Conservation (phyloP, 2,329 filamentous ascomycete species). For the Monosporascus sp. region DNA sequence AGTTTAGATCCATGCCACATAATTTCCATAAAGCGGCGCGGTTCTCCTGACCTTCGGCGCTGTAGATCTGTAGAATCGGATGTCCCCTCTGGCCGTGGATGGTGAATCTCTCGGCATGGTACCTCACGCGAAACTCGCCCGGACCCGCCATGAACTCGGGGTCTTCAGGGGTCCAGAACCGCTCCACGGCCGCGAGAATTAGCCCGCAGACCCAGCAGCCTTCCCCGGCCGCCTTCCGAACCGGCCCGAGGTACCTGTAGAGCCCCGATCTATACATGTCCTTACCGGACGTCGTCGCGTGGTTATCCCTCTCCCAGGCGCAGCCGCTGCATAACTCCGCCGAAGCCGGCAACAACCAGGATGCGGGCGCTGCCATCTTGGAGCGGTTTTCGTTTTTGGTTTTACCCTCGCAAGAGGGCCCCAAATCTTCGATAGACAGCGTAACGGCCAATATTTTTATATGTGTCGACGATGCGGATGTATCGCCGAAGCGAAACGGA, state of each 20-base stretch:
- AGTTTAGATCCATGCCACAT: not conserved
- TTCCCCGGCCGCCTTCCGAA: not conserved
- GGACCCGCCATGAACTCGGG: not conserved
- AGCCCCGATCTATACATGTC: not conserved
- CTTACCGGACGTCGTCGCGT: not conserved
- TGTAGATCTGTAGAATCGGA: constrained; percentile 1
- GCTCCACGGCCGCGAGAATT: not conserved
- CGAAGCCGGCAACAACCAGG: not conserved
- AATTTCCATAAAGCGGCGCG: too few species aligned
- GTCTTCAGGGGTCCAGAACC: not conserved
- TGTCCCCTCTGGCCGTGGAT: not conserved
- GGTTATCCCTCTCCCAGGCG: not conserved
- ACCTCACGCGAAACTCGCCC: not conserved
- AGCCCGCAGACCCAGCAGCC: constrained; percentile 1
- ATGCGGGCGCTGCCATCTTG: not conserved
- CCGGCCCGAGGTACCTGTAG: not conserved
- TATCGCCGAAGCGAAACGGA: too few species aligned
- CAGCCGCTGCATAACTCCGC: not conserved
- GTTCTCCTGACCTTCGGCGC: not conserved
- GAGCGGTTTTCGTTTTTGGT: not conserved
- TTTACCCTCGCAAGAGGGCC: too few species aligned
- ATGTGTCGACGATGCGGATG: too few species aligned
- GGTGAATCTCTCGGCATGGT: constrained; percentile 1
- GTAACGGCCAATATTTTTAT: too few species aligned
- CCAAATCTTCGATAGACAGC: too few species aligned